These are phyloP conservation scores for Symbiodinium pilosum DNA, from an alignment of 73 alveolate genomes.

Conservation along the genomic window DNA sequence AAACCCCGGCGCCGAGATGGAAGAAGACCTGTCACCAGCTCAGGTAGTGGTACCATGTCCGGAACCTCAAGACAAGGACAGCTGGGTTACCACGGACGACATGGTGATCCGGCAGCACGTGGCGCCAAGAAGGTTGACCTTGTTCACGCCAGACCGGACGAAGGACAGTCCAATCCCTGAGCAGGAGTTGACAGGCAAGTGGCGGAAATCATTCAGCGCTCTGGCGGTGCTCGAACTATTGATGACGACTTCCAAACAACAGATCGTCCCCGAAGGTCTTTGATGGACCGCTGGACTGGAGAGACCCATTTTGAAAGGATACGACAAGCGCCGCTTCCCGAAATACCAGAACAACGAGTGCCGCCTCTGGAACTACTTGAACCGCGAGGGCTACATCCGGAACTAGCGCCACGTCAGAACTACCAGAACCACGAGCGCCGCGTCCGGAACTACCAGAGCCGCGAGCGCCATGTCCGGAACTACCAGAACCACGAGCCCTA, in stretches of 20 bases:
- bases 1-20: not conserved
- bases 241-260: not conserved
- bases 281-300: not conserved
- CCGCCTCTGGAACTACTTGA: not conserved
- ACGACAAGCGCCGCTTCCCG: not conserved
- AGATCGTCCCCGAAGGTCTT: not conserved
- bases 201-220: not conserved
- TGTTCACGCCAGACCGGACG: not conserved
- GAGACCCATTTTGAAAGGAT: not conserved
- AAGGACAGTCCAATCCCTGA: not conserved
- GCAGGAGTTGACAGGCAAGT: not conserved
- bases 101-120: not conserved
- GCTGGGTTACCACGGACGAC: not conserved
- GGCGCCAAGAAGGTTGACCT: not conserved
- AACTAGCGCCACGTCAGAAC: not conserved
- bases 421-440: not conserved
- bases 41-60: not conserved
- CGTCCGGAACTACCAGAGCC: not conserved
- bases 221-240: not conserved
- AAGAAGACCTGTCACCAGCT: not conserved
- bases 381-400: not conserved
- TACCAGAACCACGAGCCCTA: not conserved
- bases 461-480: not conserved
- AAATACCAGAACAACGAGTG: not conserved
- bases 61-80: not conserved